Base-by-base conservation (phyloP, 2,329 filamentous ascomycete species). In the Fusarium sp. region DNA sequence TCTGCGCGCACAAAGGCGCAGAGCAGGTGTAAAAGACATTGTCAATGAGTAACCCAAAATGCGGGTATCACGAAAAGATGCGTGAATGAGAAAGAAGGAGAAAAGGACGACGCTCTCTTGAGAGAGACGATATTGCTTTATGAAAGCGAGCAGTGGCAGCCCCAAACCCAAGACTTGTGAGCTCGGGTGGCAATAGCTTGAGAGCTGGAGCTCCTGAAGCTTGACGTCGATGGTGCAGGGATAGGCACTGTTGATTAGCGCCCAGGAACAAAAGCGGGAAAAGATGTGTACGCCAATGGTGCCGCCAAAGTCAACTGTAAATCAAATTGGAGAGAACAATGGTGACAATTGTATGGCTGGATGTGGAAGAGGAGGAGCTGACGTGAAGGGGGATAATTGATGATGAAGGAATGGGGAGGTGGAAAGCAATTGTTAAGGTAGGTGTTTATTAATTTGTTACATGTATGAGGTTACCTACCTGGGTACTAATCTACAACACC, bases 1-100 rank as follows among this genome's bases (percentile, higher is more conserved):
- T 61, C 78, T 77, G 57, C 79, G 75, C 50, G 76, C 72, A 57
- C 74, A 77, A 24, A 77, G 77, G 44, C 80, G 79, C 42, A 82
- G 60, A 53, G 78, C 48, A 58, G 78, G 76, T 41, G 76, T 68
- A 64, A 80, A 64, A 35, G 77, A 66, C 65, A 74, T 74, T 31
- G 33, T 56, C 48, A 24, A 59, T 12, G 48, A 38, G 50, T 36
- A 65, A 67, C 36, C 42, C 48, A 45, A 60, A 47, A 48, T 24
- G 44, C 31, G 39, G 48, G 16, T 22, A 28, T 42, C 26, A 38
- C n/a, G 45, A 41, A 36, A 44, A 59, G n/a, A 51, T 33, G 48
- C 14, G 39, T 36, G 31, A 33, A 33, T 16, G 36, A 48, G 22
- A 14, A 30, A 30, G 26, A 22, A 48, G 26, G 15, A 42, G 26